Base-by-base conservation (phyloP, 352 stramenopile genomes). In the Phytophthora pinifolia region DNA sequence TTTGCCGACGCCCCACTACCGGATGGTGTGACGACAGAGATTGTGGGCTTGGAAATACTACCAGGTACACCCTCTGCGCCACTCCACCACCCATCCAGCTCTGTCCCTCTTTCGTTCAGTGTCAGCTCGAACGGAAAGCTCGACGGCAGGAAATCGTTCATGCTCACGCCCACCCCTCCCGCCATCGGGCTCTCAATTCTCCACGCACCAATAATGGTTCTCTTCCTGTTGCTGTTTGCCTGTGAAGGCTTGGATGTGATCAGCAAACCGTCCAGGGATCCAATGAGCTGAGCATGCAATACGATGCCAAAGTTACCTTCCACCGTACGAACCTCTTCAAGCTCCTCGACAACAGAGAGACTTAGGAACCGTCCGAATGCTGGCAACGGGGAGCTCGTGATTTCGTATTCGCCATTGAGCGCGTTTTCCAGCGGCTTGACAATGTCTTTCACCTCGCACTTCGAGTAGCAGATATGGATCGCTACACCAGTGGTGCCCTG, bases 391-490 rank as follows among this genome's bases (percentile, higher is more conserved):
- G 58, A 63, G 33, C 57, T 77, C 32, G 63, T 76, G 27, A 90
- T 79, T 47, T 95, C 86, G 44, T 90, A 95, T 43, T 89, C 76
- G 15, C 86, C 86, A 29, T 95, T 95, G 4, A 94, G 37, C 4
- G 61, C 34, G 36, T 85, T 76, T 22, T 88, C 78, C 6, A 95
- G 37, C 0, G 84, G 76, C 37, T 74, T 68, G 10, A 77, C 57
- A n/a, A 90, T 65, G 18, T 86, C 59, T 15, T 57, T 50, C 9
- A 58, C 54, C 46, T 87, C 74, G 12, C 68, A 73, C 62, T 91
- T 92, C 2, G 78, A 69, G 42, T 82, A 83, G 33, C 79, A 89
- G 17, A 96, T 46, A 45, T 92, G 72, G 50, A 96, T 93, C 25
- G 80, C 66, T 9, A 91, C 78, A 27, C 84, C 80, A 4, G 22